A percentile compares a stretch with the other conserved stretches of the same genome.
phyloP scores from a whole-genome alignment of 768 basidiomycete genomes.

The Mycena haematopus region DNA sequence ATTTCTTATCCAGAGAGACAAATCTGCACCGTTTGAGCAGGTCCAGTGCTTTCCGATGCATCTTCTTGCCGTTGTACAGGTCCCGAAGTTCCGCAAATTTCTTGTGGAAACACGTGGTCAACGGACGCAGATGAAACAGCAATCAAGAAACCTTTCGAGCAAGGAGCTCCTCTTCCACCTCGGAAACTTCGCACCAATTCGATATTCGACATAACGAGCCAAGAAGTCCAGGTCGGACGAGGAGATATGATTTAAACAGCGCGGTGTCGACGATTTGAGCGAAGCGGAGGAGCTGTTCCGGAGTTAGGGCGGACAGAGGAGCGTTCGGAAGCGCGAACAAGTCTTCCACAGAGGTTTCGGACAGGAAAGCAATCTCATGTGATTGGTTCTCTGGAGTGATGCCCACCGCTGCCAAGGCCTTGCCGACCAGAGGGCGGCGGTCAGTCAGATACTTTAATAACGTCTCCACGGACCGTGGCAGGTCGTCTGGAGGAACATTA shows the following conservation, averaged over 20 bases:
- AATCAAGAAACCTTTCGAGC: slow-evolving; percentile 69
- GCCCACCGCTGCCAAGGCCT: slow-evolving; percentile 72
- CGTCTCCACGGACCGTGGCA: slow-evolving; percentile 81
- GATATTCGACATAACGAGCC: slow-evolving; percentile 88
- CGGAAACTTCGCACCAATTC: slow-evolving; percentile 97
- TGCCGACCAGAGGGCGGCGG: slow-evolving; percentile 83
- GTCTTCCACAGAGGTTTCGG: slow-evolving; percentile 73
- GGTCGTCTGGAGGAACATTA: slow-evolving; percentile 51
- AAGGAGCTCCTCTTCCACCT: slow-evolving; percentile 87
- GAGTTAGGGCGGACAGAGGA: slow-evolving; percentile 72
- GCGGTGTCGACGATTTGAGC: slow-evolving; percentile 97
- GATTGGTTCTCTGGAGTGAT: slow-evolving; percentile 74
- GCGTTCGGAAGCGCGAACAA: slow-evolving; percentile 81
- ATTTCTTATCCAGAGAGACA: background rate
- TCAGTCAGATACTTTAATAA: slow-evolving; percentile 89
- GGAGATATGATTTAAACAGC: slow-evolving; percentile 90
- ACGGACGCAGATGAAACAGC: slow-evolving; percentile 4
- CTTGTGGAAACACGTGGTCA: slow-evolving; percentile 45
- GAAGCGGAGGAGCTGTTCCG: slow-evolving; percentile 85
- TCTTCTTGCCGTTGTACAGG: slow-evolving; percentile 92
- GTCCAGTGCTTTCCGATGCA: slow-evolving; percentile 88
- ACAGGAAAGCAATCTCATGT: slow-evolving; percentile 71
- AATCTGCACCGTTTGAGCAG: slow-evolving; percentile 80
- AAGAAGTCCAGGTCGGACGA: slow-evolving; percentile 79
- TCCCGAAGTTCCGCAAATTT: slow-evolving; percentile 92